Conservation (phyloP, 1,284 basidiomycete species). For the Cystobasidiaceae sp. region DNA sequence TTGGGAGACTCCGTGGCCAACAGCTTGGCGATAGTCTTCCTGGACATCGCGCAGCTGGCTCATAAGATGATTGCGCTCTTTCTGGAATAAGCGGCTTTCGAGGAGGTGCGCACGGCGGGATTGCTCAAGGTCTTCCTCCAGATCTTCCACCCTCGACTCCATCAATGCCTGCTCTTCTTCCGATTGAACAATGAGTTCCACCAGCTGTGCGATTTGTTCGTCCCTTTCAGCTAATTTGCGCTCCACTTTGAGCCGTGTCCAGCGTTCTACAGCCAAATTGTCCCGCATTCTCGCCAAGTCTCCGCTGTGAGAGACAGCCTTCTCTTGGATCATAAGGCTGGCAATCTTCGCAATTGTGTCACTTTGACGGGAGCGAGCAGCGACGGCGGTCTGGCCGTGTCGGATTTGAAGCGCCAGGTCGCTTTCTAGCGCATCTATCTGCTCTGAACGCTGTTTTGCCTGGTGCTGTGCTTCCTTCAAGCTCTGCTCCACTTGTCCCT, state of each 20-base stretch:
- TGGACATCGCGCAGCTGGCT: background rate
- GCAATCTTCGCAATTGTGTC: too few relatives aligned
- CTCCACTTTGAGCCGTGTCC: conserved; percentile 1
- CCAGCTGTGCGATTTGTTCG: conserved; percentile 24
- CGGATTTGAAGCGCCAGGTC: too few relatives aligned
- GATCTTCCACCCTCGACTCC: conserved; percentile 4
- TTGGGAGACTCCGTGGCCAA: background rate
- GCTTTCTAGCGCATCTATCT: background rate
- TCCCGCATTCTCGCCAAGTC: background rate
- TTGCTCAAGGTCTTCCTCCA: conserved; percentile 12
- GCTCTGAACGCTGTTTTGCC: background rate
- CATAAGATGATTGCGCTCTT: background rate
- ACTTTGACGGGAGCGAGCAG: too few relatives aligned
- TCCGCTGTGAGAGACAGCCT: too few relatives aligned
- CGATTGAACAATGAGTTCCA: conserved; percentile 5
- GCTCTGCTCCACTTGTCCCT: conserved; percentile 16
- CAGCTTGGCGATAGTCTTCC: background rate
- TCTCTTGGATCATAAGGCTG: too few relatives aligned
- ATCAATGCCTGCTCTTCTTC: conserved; percentile 17
- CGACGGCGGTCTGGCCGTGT: too few relatives aligned
- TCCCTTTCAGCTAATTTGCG: conserved; percentile 16
- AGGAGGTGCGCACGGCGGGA: background rate
- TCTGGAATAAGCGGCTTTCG: background rate
- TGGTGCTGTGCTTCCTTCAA: conserved; percentile 1
- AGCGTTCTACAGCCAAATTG: background rate